Conservation (phyloP, 495 filamentous ascomycete genomes). For the Penicillium tannophilum region DNA sequence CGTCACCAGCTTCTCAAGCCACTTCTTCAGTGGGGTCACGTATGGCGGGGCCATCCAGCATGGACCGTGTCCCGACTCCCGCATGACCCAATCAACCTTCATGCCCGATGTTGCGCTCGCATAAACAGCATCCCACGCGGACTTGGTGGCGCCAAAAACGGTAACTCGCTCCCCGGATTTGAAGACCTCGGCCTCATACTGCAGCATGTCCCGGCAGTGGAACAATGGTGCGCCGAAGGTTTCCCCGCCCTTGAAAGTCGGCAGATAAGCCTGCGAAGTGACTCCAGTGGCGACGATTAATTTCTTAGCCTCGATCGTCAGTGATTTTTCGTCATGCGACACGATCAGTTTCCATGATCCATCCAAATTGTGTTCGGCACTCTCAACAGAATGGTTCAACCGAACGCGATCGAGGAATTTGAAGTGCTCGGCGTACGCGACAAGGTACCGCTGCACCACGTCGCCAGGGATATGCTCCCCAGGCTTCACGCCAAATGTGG, state of each 20-base stretch:
- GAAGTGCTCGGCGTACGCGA: conserved; percentile 62
- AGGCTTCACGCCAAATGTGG: conserved; percentile 57
- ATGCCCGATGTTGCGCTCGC: conserved; percentile 64
- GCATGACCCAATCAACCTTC: conserved; percentile 77
- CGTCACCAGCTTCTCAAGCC: conserved; percentile 65
- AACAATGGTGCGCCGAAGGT: conserved; percentile 60
- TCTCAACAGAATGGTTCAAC: conserved; percentile 52
- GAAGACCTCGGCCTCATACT: conserved; percentile 39
- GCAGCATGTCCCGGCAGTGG: conserved; percentile 61
- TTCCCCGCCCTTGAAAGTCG: conserved; percentile 50
- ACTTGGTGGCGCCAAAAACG: conserved; percentile 74
- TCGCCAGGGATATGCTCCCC: conserved; percentile 70
- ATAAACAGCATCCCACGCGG: conserved; percentile 76
- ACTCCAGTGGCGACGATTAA: conserved; percentile 72
- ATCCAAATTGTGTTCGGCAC: conserved; percentile 47
- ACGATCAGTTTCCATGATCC: conserved; percentile 45
- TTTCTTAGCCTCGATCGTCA: conserved; percentile 52
- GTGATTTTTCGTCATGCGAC: conserved; percentile 10
- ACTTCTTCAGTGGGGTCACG: conserved; percentile 61
- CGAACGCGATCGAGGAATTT: conserved; percentile 56
- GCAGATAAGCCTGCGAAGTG: conserved; percentile 61
- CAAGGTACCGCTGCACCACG: conserved; percentile 66
- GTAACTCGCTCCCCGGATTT: conserved; percentile 45
- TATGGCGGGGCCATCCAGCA: conserved; percentile 68
- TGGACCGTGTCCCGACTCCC: conserved; percentile 74